phyloP scores from a whole-genome alignment of 768 basidiomycete genomes.

The Lanmaoa rubissima region DNA sequence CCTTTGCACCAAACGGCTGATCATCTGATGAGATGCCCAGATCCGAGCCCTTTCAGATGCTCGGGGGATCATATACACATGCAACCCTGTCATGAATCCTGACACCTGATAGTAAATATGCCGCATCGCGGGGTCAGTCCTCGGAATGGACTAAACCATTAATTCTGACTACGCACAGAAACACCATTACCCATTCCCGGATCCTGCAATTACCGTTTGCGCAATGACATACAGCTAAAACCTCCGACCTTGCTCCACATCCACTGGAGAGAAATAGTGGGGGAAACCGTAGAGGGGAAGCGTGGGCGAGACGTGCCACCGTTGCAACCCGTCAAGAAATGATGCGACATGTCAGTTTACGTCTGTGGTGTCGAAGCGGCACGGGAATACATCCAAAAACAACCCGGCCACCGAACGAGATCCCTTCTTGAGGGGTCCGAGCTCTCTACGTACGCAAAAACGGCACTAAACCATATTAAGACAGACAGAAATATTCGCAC shows the following conservation, averaged over 20 bases:
- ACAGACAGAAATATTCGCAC: constrained; percentile 5
- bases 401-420: constrained; percentile 9
- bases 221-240: neutral
- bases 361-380: constrained; percentile 19
- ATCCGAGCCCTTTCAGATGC: constrained; percentile 15
- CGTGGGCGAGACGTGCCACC: constrained; percentile 18
- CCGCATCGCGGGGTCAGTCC: constrained; percentile 23
- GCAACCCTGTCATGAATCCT: constrained; percentile 17
- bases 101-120: constrained; percentile 8
- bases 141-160: constrained; percentile 4
- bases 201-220: constrained; percentile 5
- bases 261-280: neutral
- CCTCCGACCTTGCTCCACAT: neutral
- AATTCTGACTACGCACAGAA: constrained; percentile 13
- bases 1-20: constrained; percentile 16
- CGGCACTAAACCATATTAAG: constrained; percentile 10
- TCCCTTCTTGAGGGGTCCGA: neutral
- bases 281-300: neutral
- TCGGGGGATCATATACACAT: constrained; percentile 18
- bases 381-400: constrained; percentile 8
- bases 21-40: constrained; percentile 23
- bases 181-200: constrained; percentile 2
- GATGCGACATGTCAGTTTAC: constrained; percentile 28
- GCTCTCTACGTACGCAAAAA: constrained; percentile 12
- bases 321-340: constrained; percentile 13